Evolutionary conservation across 2,329 filamentous ascomycete genomes (phyloP).

Genomic region (Verticillium tricorpus): DNA sequence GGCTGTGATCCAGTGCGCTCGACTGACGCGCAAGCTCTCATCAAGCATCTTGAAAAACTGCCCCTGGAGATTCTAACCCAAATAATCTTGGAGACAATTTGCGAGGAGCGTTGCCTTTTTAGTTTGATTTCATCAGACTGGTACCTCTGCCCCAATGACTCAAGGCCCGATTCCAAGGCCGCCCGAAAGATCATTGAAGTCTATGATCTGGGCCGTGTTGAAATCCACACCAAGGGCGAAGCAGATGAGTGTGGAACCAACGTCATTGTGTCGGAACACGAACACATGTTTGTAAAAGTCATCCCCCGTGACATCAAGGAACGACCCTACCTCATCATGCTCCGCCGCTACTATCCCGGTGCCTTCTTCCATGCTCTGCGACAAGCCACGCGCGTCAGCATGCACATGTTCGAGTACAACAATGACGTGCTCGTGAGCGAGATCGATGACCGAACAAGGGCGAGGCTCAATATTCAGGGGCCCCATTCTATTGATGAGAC

Average conservation of each 20-base stretch:
- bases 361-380: background rate
- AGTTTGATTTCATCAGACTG: constrained; percentile 8
- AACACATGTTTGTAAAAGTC: background rate
- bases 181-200: background rate
- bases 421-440: background rate
- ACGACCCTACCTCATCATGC: background rate
- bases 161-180: background rate
- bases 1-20: too few species aligned
- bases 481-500: background rate
- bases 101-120: constrained; percentile 4
- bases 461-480: background rate
- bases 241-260: background rate
- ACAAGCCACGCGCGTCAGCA: background rate
- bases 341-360: background rate
- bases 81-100: constrained; percentile 5
- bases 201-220: constrained; percentile 7
- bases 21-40: background rate
- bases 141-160: constrained; percentile 5
- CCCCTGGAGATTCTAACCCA: constrained; percentile 7
- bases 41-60: constrained; percentile 4
- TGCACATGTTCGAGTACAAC: background rate
- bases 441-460: background rate
- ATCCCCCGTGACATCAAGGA: background rate
- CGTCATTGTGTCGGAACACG: background rate
- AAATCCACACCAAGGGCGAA: constrained; percentile 5